Evolutionary conservation across 1,284 basidiomycete species (phyloP).

Genomic region (Sutorius eximius): DNA sequence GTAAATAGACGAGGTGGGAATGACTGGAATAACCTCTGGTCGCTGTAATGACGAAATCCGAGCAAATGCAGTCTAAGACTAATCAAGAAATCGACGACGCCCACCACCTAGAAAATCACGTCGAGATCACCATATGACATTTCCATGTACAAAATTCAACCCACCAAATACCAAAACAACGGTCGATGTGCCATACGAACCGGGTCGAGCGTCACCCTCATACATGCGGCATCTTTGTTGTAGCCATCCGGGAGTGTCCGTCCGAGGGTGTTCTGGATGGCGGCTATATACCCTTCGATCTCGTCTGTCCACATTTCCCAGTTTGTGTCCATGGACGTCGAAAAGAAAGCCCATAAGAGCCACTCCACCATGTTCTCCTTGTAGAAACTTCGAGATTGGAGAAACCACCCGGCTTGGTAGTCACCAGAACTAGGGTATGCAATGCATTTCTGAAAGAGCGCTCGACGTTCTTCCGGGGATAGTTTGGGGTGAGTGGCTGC

Average conservation of each 20-base stretch:
- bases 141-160: slow-evolving; percentile 22
- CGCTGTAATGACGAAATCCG: slow-evolving; percentile 57
- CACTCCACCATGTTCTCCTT: slow-evolving; percentile 57
- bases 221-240: slow-evolving; percentile 40
- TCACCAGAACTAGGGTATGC: slow-evolving; percentile 28
- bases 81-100: slow-evolving; percentile 47
- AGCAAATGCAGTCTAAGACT: slow-evolving; percentile 38
- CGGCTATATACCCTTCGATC: slow-evolving; percentile 45
- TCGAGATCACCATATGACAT: background rate
- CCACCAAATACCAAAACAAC: slow-evolving; percentile 60
- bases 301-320: slow-evolving; percentile 49
- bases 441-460: slow-evolving; percentile 51
- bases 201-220: slow-evolving; percentile 57
- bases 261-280: slow-evolving; percentile 40
- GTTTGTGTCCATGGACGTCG: slow-evolving; percentile 29
- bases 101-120: slow-evolving; percentile 46
- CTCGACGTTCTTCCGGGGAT: slow-evolving; percentile 44
- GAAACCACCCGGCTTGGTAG: slow-evolving; percentile 58
- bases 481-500: slow-evolving; percentile 42
- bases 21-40: slow-evolving; percentile 37
- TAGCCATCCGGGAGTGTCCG: slow-evolving; percentile 41
- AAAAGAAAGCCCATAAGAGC: slow-evolving; percentile 67
- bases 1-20: slow-evolving; percentile 57
- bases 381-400: slow-evolving; percentile 36
- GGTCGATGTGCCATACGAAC: slow-evolving; percentile 56